Base-by-base conservation (phyloP, 805 yeast species). In the Starmera quercuum region DNA sequence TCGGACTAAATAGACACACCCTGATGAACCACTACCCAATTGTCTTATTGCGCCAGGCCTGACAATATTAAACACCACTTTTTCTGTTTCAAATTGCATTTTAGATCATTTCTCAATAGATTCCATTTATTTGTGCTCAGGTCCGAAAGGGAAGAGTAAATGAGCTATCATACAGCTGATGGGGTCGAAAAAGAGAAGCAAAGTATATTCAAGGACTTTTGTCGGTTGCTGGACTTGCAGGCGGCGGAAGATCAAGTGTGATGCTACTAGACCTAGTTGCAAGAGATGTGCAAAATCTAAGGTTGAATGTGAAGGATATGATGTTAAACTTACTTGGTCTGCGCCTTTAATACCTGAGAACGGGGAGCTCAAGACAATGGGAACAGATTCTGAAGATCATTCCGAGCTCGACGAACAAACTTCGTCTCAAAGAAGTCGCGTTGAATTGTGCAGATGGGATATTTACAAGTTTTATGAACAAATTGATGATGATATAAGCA, bases 201-300 rank as follows among this genome's bases (percentile, higher is more conserved):
- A 40, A 31, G 40, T 33, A 13, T 46, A 42, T 30, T 40, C 34
- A 26, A 38, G 53, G 14, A 75, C 92, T 0, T 85, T 83, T 45
- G 75, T 81, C 1, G 96, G 95, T 1, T 86, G 96, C 51, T 85
- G 87, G 74, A 83, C 95, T 0, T 86, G 96, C 51, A 66, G 95
- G 29, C 59, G 79, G n/a, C 55, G 95, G 29, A 83, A 85, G 51
- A 78, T 86, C 30, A 77, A 83, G 35, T 87, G 95, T 56, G 95
- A 86, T 53, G 64, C 80, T 26, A 59, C 63, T 16, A 68, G 71
- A 42, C 96, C 96, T 0, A 49, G 56, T 7, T 87, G 96, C 58
- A 49, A 57, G 10, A 66, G 82, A 38, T 87, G 96, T 54, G 56
- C 59, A 17, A 76, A 74, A 47, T 70, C 86, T 1, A 75, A 78